Evolutionary conservation across 225 moss, liverwort and hornwort genomes (phyloP), one percentile per base, ranked within the genome.

Genomic region (Marchantia polymorpha): DNA sequence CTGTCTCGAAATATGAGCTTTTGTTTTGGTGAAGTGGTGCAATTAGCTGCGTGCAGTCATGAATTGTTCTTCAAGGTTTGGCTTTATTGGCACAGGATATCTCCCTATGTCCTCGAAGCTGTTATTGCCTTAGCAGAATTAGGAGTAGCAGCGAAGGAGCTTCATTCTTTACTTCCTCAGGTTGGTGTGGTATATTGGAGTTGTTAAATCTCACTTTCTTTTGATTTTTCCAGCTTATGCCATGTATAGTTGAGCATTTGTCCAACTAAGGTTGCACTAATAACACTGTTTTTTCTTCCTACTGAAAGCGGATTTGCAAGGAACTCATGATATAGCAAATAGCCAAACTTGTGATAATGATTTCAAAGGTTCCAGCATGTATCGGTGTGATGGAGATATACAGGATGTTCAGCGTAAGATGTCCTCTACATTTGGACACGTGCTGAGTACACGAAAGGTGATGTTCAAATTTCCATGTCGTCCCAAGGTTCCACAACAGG

Each of bases 101-200:
- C 91, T 84, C 96, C 96, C 39, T 96, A 89, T 87, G 86, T 96
- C 52, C 58, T 96, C 78, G 96, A 96, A 86, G 96, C 96, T 76
- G 88, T 93, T 74, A 81, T 94, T 77, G 96, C 94, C 47, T 85
- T 96, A 76, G 94, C 96, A 58, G 96, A 96, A 83, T 84, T 96
- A 77, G 96, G 94, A 64, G 84, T 91, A 31, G 64, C 91, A 68
- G 89, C 96, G 19, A 96, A 94, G 81, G 96, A 96, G 68, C 86
- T 96, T 82, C 91, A 93, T 52, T 80, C 89, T 20, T 91, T 93
- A 64, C 87, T 96, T 59, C 89, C 96, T 83, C 96, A 91, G 92
- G 96, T 92, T 64, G 50, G 77, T 64, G 39, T 46, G 14, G 61
- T 78, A 30, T 25, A n/a, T 61, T 50, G 56, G 56, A 56, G 19